Evolutionary conservation across 1,284 basidiomycete species (phyloP).

Genomic region (Inonotus hispidus): DNA sequence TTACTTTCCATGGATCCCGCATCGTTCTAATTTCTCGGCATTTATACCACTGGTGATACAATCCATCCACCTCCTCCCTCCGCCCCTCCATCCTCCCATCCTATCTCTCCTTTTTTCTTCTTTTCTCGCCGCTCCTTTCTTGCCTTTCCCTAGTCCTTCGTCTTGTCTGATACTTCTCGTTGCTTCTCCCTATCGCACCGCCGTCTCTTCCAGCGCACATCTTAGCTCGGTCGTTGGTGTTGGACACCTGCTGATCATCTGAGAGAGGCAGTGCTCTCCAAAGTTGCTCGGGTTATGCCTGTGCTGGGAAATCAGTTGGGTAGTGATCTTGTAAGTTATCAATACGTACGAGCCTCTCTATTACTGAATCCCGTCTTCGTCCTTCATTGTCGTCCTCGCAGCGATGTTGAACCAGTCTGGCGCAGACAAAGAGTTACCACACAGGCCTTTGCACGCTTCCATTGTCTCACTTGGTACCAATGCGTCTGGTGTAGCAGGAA

Average conservation of each 20-base stretch:
- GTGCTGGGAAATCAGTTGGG: slow-evolving; percentile 2
- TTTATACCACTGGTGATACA: not conserved
- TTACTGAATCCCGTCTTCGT: not conserved
- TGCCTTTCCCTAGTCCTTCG: not conserved
- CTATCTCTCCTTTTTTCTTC: slow-evolving; percentile 1
- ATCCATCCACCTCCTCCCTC: not conserved
- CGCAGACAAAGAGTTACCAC: not conserved
- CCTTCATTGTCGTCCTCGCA: not conserved
- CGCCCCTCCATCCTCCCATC: slow-evolving; percentile 8
- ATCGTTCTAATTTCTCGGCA: not conserved
- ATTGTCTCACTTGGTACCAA: slow-evolving; percentile 39
- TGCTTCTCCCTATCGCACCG: not conserved
- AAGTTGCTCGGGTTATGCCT: slow-evolving; percentile 2
- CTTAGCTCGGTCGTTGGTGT: not conserved
- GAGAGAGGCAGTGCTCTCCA: not conserved
- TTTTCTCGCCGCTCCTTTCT: slow-evolving; percentile 1
- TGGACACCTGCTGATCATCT: not conserved
- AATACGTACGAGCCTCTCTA: not conserved
- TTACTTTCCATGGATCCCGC: not conserved
- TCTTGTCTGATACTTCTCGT: not conserved
- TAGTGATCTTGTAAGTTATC: slow-evolving; percentile 12
- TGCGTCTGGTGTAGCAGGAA: slow-evolving; percentile 49
- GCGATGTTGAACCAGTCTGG: not conserved
- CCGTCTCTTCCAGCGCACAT: not conserved
- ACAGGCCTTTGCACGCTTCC: slow-evolving; percentile 29